Evolutionary conservation across 495 filamentous ascomycete species (phyloP), one percentile per base, ranked within the genome.

Genomic region (Trichoderma parareesei): DNA sequence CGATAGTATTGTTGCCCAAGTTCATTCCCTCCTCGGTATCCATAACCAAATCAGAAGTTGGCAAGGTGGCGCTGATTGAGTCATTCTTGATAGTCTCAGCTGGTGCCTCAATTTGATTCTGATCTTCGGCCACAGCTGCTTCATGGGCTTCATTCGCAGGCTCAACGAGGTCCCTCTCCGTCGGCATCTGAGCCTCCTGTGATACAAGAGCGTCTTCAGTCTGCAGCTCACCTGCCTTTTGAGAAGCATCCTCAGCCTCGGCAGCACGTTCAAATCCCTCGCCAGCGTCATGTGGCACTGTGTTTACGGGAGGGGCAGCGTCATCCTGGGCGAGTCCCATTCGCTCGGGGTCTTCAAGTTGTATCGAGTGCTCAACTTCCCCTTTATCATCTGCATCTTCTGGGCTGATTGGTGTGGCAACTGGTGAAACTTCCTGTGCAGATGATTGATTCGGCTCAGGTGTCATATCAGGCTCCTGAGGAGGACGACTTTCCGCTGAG

Each of bases 381-480:
- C 35, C 18, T 57, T 57, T 13, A 0, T 37, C 27, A 10, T 57
- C 53, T 10, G 8, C 53, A 14, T 57, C 37, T 57, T 20, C 27
- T 13, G 8, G 11, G 11, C 11, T 37, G 20, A 37, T 37, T 33
- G 27, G 20, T 33, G 53, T 16, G 14, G 53, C 20, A 14, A 18
- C 33, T 35, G 37, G 3, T 57, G 13, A 20, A 57, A 27, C 53
- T 37, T 33, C 53, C 53, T 35, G 33, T 13, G 20, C 37, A 37
- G 53, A 27, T 35, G 53, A 27, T 35, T 33, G 53, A 13, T 57
- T 27, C 53, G 37, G 53, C 11, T 57, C 53, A 57, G 53, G 37
- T 37, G 53, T 37, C 53, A 57, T 57, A 57, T 57, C 37, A 57
- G 53, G 37, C 37, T 57, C 53, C 37, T 57, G 53, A 14, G 53